These are phyloP conservation scores for Penicillium sp. DNA, from an alignment of 2,329 filamentous ascomycete species.

Conservation along the genomic window DNA sequence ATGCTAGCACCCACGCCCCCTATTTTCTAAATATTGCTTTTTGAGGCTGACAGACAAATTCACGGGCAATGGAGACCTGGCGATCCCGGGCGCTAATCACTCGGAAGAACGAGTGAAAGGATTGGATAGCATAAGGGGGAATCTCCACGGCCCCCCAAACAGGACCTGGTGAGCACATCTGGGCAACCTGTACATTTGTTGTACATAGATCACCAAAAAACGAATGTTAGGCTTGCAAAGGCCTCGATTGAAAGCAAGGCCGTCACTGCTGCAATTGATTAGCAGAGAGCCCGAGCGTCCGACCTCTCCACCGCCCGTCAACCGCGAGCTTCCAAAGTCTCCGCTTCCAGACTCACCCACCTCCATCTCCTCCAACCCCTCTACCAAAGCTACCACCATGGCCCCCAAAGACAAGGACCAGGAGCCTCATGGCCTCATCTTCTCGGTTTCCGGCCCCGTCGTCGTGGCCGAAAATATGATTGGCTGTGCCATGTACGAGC, in stretches of 20 bases:
- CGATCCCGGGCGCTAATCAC: slow-evolving; percentile 16
- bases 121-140: slow-evolving; percentile 23
- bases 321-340: slow-evolving; percentile 31
- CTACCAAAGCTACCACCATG: slow-evolving; percentile 37
- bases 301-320: slow-evolving; percentile 32
- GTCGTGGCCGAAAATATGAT: slow-evolving; percentile 98
- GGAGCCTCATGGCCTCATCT: slow-evolving; percentile 63
- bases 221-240: slow-evolving; percentile 57
- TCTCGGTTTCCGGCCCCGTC: slow-evolving; percentile 79
- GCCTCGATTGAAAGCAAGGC: slow-evolving; percentile 58
- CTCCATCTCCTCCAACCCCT: slow-evolving; percentile 36
- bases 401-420: slow-evolving; percentile 48
- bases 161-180: neutral
- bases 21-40: neutral
- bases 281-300: slow-evolving; percentile 8
- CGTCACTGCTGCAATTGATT: slow-evolving; percentile 63
- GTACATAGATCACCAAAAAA: slow-evolving; percentile 3
- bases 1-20: neutral
- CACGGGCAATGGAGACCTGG: neutral
- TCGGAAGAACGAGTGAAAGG: slow-evolving; percentile 12
- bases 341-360: slow-evolving; percentile 47
- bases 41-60: neutral
- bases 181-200: neutral
- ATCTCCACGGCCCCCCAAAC: slow-evolving; percentile 18
- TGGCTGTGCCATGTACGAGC: slow-evolving; percentile 99